Conservation (phyloP, 352 stramenopile species). For the Pythium aquatile region DNA sequence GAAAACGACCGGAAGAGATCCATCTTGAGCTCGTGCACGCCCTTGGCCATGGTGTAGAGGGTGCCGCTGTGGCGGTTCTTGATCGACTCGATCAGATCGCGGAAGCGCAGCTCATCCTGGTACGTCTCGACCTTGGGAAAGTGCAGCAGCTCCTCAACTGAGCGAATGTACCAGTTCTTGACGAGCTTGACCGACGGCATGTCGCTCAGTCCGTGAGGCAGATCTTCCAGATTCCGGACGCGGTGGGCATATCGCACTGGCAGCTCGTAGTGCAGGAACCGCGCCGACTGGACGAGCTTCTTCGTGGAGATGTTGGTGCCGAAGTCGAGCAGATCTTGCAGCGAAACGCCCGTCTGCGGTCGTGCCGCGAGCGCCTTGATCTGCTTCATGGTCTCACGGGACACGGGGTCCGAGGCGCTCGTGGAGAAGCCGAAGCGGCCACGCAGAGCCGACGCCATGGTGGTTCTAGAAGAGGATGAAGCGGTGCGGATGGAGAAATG, state of each 20-base stretch:
- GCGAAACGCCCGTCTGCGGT: constrained; percentile 85
- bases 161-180: constrained; percentile 97
- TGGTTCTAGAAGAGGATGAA: neutral
- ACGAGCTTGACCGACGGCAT: constrained; percentile 94
- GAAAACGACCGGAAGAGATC: constrained; percentile 76
- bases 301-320: constrained; percentile 75
- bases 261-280: constrained; percentile 97
- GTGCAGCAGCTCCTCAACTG: constrained; percentile 92
- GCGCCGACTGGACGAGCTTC: constrained; percentile 91
- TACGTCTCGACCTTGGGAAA: constrained; percentile 85
- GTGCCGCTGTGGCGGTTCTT: constrained; percentile 97
- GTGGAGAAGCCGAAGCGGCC: constrained; percentile 33
- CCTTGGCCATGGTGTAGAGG: constrained; percentile 99
- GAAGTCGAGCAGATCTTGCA: constrained; percentile 89
- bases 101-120: constrained; percentile 91
- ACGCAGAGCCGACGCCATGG: constrained; percentile 24
- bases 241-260: constrained; percentile 97
- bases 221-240: constrained; percentile 93
- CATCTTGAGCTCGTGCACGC: constrained; percentile 96
- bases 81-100: constrained; percentile 94
- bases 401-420: constrained; percentile 18
- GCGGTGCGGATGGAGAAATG: constrained; percentile 7
- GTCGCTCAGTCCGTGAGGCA: constrained; percentile 93
- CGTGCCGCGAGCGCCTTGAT: constrained; percentile 67
- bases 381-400: constrained; percentile 45